These are phyloP conservation scores for Strobilomyces confusus DNA, from an alignment of 768 basidiomycete species.

Conservation along the genomic window DNA sequence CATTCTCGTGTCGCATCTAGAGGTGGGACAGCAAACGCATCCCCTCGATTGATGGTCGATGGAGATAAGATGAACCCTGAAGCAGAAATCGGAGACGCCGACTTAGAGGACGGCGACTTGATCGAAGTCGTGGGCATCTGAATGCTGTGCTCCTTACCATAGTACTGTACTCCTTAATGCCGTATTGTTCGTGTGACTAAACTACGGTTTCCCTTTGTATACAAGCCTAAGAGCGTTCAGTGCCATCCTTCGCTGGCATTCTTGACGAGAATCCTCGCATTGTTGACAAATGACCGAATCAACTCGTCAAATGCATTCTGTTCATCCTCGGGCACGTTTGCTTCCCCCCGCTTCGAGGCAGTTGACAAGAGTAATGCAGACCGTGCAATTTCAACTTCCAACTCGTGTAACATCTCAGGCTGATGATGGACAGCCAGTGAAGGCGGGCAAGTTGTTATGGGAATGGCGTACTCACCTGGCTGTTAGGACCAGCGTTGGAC, in stretches of 20 bases:
- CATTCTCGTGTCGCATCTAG: slow-evolving; percentile 40
- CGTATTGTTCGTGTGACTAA: not conserved
- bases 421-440: slow-evolving; percentile 23
- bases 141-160: slow-evolving; percentile 7
- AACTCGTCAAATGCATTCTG: slow-evolving; percentile 84
- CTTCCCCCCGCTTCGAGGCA: slow-evolving; percentile 65
- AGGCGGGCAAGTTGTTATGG: not conserved
- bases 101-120: slow-evolving; percentile 76
- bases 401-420: slow-evolving; percentile 72
- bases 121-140: slow-evolving; percentile 67
- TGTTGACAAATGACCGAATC: slow-evolving; percentile 89
- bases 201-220: slow-evolving; percentile 1
- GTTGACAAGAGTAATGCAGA: slow-evolving; percentile 67
- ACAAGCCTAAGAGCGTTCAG: not conserved
- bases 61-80: slow-evolving; percentile 66
- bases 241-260: slow-evolving; percentile 61
- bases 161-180: slow-evolving; percentile 14
- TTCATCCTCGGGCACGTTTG: slow-evolving; percentile 56
- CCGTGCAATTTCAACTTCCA: slow-evolving; percentile 85
- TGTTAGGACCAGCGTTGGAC: slow-evolving; percentile 43
- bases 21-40: slow-evolving; percentile 32
- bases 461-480: slow-evolving; percentile 41
- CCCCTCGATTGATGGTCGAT: slow-evolving; percentile 52
- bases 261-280: slow-evolving; percentile 82
- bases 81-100: slow-evolving; percentile 58